These are phyloP conservation scores for Ustilago curta DNA, from an alignment of 1,284 basidiomycete species.

Conservation along the genomic window DNA sequence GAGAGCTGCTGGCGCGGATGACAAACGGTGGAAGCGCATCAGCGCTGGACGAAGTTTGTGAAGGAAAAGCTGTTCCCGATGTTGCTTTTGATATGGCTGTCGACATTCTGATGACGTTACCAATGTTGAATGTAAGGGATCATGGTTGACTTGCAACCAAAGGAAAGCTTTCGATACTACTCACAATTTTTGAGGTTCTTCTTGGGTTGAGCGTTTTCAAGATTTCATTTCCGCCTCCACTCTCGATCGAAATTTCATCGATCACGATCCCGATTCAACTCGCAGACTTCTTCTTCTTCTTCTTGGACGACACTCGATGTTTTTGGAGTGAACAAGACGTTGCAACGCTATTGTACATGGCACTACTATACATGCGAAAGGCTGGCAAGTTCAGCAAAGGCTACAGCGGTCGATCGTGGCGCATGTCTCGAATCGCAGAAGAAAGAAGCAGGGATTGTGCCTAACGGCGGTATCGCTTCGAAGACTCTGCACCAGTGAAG, in stretches of 20 bases:
- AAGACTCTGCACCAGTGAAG: constrained; percentile 8
- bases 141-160: background rate
- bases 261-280: constrained; percentile 3
- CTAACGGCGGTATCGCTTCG: constrained; percentile 18
- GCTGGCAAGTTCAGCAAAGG: background rate
- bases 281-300: too few species aligned
- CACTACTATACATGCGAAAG: background rate
- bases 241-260: background rate
- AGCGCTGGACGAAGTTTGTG: background rate
- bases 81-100: constrained; percentile 2
- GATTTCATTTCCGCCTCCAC: constrained; percentile 18
- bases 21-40: constrained; percentile 32
- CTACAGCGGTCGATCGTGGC: background rate
- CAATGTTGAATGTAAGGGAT: background rate
- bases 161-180: background rate
- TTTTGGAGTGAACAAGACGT: background rate
- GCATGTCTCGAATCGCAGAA: background rate
- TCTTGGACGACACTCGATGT: background rate
- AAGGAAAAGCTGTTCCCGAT: background rate
- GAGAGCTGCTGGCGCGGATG: constrained; percentile 29
- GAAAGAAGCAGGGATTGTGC: background rate
- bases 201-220: constrained; percentile 8
- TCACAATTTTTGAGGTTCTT: constrained; percentile 3
- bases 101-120: background rate
- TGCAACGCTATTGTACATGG: background rate